phyloP scores from a whole-genome alignment of 352 stramenopile species.

The Sclerospora graminicola region DNA sequence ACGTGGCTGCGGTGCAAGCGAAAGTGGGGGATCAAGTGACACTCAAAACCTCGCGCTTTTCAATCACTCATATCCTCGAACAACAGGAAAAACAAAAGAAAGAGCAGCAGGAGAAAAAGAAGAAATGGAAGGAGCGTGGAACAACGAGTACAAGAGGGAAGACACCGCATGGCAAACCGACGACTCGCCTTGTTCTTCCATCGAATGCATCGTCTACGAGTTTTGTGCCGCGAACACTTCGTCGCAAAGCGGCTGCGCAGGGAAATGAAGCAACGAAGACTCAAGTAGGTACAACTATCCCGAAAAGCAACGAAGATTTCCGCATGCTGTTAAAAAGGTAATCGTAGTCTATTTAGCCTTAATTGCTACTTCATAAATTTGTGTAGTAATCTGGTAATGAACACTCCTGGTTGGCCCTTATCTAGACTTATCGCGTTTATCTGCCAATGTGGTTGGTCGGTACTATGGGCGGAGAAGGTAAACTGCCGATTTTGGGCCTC shows the following conservation, averaged over 20 bases:
- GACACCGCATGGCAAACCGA: constrained; percentile 14
- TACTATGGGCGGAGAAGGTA: too few relatives aligned
- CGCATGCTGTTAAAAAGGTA: too few relatives aligned
- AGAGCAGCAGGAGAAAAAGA: too few relatives aligned
- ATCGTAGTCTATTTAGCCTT: too few relatives aligned
- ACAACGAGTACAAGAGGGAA: constrained; percentile 6
- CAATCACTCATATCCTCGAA: constrained; percentile 45
- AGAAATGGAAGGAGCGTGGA: too few relatives aligned
- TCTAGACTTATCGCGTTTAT: too few relatives aligned
- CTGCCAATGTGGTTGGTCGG: too few relatives aligned
- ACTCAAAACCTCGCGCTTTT: constrained; percentile 47
- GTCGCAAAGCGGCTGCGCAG: constrained; percentile 21
- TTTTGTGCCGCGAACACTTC: constrained; percentile 47
- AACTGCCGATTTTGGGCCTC: too few relatives aligned
- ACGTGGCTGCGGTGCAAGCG: constrained; percentile 18
- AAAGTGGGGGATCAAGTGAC: constrained; percentile 41
- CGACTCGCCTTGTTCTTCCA: constrained; percentile 18
- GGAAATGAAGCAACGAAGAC: constrained; percentile 16
- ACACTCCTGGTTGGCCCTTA: too few relatives aligned
- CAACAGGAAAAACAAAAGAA: constrained; percentile 45
- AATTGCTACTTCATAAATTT: too few relatives aligned
- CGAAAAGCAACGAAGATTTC: constrained; percentile 69
- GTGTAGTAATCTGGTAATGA: too few relatives aligned
- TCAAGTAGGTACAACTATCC: constrained; percentile 7
- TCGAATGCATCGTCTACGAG: constrained; percentile 17